Evolutionary conservation across 1,284 basidiomycete species (phyloP), one percentile per base, ranked within the genome.

Genomic region (Limonomyces culmigenus): DNA sequence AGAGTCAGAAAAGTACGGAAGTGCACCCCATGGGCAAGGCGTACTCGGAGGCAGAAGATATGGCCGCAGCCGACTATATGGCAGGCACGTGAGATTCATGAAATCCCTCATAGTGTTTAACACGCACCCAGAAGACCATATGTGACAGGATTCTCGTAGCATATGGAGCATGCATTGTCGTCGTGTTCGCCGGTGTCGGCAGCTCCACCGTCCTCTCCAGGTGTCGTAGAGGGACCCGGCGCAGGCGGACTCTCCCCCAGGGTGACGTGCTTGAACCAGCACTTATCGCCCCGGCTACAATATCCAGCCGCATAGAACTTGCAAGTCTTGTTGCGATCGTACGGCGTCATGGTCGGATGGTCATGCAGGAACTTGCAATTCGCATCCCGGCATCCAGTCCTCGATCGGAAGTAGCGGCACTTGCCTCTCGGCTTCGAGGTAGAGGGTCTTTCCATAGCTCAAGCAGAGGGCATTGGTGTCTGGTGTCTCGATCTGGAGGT

Each of bases 301-400:
- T 64, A 77, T 0, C 79, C 72, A 74, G 38, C 5, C 2, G 63
- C 63, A 41, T 65, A 81, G 52, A 63, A 79, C 39, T 47, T 62
- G 58, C 79, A 85, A 19, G 56, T 55, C 60, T 84, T 84, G 25
- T 60, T 55, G 52, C 68, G 60, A 54, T 84, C 80, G 46, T 67
- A 76, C 4, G 74, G 73, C 1, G 77, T 75, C 32, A 75, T 47
- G 39, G 56, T 59, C 41, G 67, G 58, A 27, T 53, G 46, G 38
- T 61, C 56, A 38, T 84, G 79, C 13, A 77, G 59, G 50, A 83
- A 84, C 60, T 78, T 83, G 70, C 79, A 84, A 8, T 51, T 50
- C 38, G 65, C 53, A 12, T 67, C 60, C 39, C 70, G 76, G 52
- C 80, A 84, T 11, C 80, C 79, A 35, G 74, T 58, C 1, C 60